These are phyloP conservation scores for Verbena officinalis DNA, from an alignment of 257 asterid species.

Conservation along the genomic window DNA sequence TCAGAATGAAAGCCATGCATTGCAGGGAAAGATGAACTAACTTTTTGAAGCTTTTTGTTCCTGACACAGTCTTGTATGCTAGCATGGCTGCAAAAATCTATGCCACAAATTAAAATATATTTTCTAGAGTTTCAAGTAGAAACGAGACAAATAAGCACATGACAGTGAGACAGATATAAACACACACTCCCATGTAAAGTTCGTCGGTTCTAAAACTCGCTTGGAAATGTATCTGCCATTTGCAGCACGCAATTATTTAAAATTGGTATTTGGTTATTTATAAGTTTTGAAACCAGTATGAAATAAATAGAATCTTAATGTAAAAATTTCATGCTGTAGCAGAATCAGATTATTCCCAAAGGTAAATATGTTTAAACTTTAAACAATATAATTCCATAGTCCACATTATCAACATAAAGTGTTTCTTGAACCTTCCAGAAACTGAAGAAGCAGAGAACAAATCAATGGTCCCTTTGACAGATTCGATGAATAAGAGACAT, in stretches of 20 bases:
- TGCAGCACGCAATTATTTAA: background rate
- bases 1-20: constrained; percentile 57
- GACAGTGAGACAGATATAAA: background rate
- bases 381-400: constrained; percentile 1
- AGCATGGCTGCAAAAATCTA: constrained; percentile 71
- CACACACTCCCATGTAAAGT: background rate
- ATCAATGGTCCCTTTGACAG: too few relatives aligned
- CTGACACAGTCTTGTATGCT: constrained; percentile 80
- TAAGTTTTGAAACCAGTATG: background rate
- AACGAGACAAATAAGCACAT: background rate
- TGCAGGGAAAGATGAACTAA: constrained; percentile 71
- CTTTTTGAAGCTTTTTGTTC: constrained; percentile 73
- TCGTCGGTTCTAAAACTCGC: background rate
- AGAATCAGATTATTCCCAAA: constrained; percentile 2
- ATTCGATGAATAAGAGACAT: too few relatives aligned
- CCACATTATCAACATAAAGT: background rate
- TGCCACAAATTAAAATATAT: constrained; percentile 23
- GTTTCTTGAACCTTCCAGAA: background rate
- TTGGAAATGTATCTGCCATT: background rate
- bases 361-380: background rate
- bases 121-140: background rate
- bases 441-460: background rate
- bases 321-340: background rate
- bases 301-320: background rate
- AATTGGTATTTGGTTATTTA: background rate